These are phyloP conservation scores for Hypoxylon fuscum DNA, from an alignment of 495 filamentous ascomycete species.

Conservation along the genomic window DNA sequence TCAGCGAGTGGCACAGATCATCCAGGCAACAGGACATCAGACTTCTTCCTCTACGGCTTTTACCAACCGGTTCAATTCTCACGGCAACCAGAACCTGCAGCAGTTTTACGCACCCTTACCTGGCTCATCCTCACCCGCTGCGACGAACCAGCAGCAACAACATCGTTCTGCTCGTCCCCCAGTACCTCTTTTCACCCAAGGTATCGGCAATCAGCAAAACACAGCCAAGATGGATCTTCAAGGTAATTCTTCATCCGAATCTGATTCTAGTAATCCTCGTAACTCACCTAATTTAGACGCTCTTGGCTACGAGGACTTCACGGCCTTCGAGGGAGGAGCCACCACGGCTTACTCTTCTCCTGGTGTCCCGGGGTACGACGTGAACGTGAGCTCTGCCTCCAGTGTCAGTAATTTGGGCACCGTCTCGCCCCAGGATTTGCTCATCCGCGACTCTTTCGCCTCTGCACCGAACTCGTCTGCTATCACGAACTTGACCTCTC, in stretches of 20 bases:
- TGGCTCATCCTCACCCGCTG: constrained; percentile 56
- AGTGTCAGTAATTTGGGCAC: constrained; percentile 66
- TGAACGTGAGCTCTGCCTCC: constrained; percentile 50
- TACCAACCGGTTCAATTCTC: constrained; percentile 63
- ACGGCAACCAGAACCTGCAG: constrained; percentile 47
- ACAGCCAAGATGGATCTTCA: constrained; percentile 59
- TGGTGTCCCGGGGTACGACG: constrained; percentile 56
- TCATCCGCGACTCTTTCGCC: constrained; percentile 68
- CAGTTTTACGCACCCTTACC: constrained; percentile 64
- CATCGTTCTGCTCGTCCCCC: constrained; percentile 57
- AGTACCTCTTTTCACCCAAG: constrained; percentile 63
- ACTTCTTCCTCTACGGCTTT: constrained; percentile 63
- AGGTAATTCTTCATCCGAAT: constrained; percentile 44
- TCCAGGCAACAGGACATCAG: constrained; percentile 66
- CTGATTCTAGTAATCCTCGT: constrained; percentile 29
- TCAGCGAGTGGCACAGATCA: constrained; percentile 67
- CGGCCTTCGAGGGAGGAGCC: constrained; percentile 61
- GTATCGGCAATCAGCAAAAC: constrained; percentile 53
- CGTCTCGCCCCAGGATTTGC: constrained; percentile 86
- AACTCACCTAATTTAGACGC: constrained; percentile 59
- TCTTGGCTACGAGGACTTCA: constrained; percentile 60
- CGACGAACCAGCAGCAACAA: constrained; percentile 58
- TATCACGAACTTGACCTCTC: constrained; percentile 87
- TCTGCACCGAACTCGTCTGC: constrained; percentile 85
- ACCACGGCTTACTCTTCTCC: constrained; percentile 62